These are phyloP conservation scores for Petunia axillaris DNA, from an alignment of 257 asterid genomes.

Conservation along the genomic window DNA sequence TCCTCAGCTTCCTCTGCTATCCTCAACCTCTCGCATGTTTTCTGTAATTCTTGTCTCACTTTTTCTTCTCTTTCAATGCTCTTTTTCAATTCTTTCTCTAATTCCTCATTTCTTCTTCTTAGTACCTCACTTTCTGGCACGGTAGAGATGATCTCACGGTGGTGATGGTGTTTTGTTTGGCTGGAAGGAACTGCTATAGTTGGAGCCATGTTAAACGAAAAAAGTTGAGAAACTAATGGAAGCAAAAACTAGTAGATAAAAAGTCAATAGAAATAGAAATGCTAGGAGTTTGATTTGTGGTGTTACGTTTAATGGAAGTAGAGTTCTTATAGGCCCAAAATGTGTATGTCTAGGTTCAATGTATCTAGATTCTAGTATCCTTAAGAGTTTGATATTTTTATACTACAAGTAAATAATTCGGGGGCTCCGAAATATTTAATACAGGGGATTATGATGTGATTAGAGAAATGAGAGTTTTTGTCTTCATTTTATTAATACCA, in stretches of 20 bases:
- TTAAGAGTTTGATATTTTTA: no score
- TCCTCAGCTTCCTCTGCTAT: constrained; percentile 96
- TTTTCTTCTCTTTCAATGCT: constrained; percentile 66
- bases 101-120: constrained; percentile 67
- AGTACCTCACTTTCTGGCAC: constrained; percentile 41
- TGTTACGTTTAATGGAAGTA: background rate
- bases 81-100: constrained; percentile 61
- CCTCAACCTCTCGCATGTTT: constrained; percentile 49
- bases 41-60: constrained; percentile 50
- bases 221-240: background rate
- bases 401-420: no score
- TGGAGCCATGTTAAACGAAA: constrained; percentile 47
- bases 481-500: no score
- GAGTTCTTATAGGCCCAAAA: no score
- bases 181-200: constrained; percentile 39
- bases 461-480: no score
- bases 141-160: constrained; percentile 12
- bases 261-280: background rate
- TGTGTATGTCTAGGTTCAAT: no score
- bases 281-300: background rate
- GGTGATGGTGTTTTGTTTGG: constrained; percentile 22
- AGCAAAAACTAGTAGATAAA: background rate
- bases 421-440: no score
- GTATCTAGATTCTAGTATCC: no score
- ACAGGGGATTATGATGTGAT: no score